Conservation (phyloP, 169 alveolate genomes). For the Amoebophrya sp. region DNA sequence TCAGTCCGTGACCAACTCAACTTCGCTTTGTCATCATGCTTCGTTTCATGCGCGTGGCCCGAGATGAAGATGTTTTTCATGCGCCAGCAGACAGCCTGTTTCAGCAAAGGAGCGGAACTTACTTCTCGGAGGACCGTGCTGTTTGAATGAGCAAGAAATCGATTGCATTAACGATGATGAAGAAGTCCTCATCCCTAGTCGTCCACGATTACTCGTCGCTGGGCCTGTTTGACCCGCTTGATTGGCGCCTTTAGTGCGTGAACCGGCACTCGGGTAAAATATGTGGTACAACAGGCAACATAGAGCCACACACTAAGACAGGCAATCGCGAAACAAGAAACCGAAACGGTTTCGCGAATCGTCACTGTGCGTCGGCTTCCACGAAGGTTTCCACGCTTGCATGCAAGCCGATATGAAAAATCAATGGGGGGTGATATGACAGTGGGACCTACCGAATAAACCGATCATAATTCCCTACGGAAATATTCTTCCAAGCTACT, state of each 20-base stretch:
- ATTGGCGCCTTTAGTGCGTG: constrained; percentile 11
- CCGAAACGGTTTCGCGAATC: not conserved
- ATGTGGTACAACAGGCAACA: not conserved
- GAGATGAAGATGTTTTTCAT: too few species aligned
- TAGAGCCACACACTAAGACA: not conserved
- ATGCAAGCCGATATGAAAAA: too few species aligned
- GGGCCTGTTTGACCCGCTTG: too few species aligned
- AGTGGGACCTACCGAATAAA: not conserved
- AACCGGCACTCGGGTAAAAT: not conserved
- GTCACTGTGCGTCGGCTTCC: not conserved
- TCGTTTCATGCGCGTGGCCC: too few species aligned
- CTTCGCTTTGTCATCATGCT: too few species aligned
- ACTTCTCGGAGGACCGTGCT: too few species aligned
- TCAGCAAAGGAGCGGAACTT: too few species aligned
- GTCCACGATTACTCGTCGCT: too few species aligned
- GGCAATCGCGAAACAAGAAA: not conserved
- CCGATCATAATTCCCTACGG: not conserved
- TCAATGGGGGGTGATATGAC: too few species aligned
- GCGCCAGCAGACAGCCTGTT: too few species aligned
- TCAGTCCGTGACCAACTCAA: too few species aligned
- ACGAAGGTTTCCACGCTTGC: not conserved
- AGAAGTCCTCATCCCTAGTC: not conserved
- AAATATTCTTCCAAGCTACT: not conserved
- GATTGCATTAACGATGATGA: not conserved
- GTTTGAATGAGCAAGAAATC: too few species aligned